A percentile compares a stretch with the other conserved stretches of the same genome.
These are phyloP conservation scores for Pseudogymnoascus sp. DNA, from an alignment of 2,329 filamentous ascomycete genomes.

Conservation along the genomic window DNA sequence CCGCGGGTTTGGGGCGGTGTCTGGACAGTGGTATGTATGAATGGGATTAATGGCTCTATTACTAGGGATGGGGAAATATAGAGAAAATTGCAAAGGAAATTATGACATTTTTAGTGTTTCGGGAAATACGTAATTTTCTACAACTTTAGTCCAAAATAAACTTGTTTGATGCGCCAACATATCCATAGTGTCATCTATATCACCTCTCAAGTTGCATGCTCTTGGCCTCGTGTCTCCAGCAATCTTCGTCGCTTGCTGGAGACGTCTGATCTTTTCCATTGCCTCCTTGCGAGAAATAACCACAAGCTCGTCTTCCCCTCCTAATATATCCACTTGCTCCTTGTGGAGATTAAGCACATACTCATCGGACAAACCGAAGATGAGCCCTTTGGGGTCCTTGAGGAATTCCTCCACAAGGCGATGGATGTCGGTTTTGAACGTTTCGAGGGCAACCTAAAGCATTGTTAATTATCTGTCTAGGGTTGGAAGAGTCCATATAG, in stretches of 20 bases:
- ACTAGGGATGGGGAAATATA: neutral
- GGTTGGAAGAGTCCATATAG: neutral
- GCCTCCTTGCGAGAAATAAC: constrained; percentile 11
- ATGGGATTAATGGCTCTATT: neutral
- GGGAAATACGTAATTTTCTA: too few relatives aligned
- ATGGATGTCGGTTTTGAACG: neutral
- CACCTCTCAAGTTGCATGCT: neutral
- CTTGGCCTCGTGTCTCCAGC: neutral
- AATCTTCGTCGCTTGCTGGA: constrained; percentile 14
- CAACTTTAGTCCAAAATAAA: neutral
- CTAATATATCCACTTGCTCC: constrained; percentile 19
- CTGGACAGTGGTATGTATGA: neutral
- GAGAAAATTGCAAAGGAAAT: neutral
- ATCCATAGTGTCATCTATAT: neutral
- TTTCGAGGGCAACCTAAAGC: constrained; percentile 19
- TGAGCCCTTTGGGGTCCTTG: constrained; percentile 15
- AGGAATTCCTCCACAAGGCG: constrained; percentile 18
- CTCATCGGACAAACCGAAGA: constrained; percentile 19
- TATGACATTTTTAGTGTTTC: too few relatives aligned
- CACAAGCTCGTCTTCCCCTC: constrained; percentile 19
- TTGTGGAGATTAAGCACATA: constrained; percentile 17
- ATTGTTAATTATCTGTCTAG: constrained; percentile 2
- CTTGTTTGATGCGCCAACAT: neutral
- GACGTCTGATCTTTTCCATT: constrained; percentile 10
- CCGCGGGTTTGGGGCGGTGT: too few relatives aligned